Base-by-base conservation (phyloP, 441 rosid genomes). In the Manihot esculenta region DNA sequence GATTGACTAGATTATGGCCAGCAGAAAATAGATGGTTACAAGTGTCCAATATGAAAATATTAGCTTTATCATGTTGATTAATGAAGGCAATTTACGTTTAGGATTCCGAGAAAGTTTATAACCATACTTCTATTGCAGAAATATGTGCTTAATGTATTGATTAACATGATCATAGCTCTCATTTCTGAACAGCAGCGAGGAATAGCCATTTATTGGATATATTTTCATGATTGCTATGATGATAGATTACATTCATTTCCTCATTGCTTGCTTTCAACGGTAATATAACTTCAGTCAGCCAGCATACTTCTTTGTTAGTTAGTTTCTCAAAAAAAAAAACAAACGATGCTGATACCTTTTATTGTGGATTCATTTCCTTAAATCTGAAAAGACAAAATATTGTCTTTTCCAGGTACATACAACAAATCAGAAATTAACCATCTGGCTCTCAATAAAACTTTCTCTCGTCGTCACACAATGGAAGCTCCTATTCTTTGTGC, bases 401-500 rank as follows among this genome's bases (percentile, higher is more conserved):
- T 49, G 21, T 55, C 7, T 54, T 48, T 76, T 59, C 18, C 78
- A 76, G 81, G 67, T 47, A 58, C 51, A 44, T 10, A 15, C 26
- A 65, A 12, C 33, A 55, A 55, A 55, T 2, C 18, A 55, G 35
- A 55, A 10, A 55, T 0, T 50, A 7, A 47, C 63, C 27, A 57
- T 47, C 15, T 11, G 45, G 21, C 64, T 51, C 5, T 63, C 17
- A 54, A 58, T 65, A 71, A 69, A 57, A 56, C 44, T 45, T 20
- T n/a, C 33, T 44, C 72, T 10, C 68, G 66, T 23, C 33, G 68
- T 64, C 77, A 71, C 75, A 61, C 65, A 69, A 75, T 82, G 7
- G 82, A 72, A 62, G 83, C 82, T 4, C 88, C 84, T 7, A 76
- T 88, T 69, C 84, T 88, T 9, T 88, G 89, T 72, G 75, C 78